Base-by-base conservation (phyloP, 2,329 filamentous ascomycete species). In the Alternaria sp. region DNA sequence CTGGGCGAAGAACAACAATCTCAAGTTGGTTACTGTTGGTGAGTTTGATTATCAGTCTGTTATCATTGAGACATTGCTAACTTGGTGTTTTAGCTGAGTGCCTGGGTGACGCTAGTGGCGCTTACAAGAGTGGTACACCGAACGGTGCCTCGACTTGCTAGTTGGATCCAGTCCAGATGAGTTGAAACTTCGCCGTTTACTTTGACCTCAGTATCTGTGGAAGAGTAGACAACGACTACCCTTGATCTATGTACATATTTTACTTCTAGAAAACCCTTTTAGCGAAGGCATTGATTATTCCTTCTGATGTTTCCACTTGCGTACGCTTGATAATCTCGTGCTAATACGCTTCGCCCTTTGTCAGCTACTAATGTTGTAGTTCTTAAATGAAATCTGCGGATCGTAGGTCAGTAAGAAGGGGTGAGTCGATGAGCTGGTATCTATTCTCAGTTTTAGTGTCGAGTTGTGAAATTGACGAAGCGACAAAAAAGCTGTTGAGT, bases 21-120 rank as follows among this genome's bases (percentile, higher is more conserved):
- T 78, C 52, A 76, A 76, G 68, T 22, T 78, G 24, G 75, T 78
- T 8, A 78, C 75, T 46, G 74, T 77, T 46, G 73, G 72, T 75
- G 44, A 67, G 72, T 75, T 34, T 5, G 14, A 16, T 20, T 41
- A 11, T 9, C 5, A 42, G 5, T 46, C n/a, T 30, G 3, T 22
- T 46, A 4, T 39, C 9, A 6, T 6, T 28, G 4, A 14, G 7
- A 16, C n/a, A 24, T 56, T 38, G 59, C 64, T 70, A 62, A 70
- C 38, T 16, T 3, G 30, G 0, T 39, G 7, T 39, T 51, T 14
- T 38, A 72, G 73, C 74, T 36, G 69, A 76, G 59, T 76, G 74
- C 48, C 55, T 76, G 26, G 74, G 74, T n/a, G 74, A 76, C 62
- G 62, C 67, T 8, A 44, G 46, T 11, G 69, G 73, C 34, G 69